Percentiles rank a stretch among this genome's conserved stretches.
Evolutionary conservation across 2,329 filamentous ascomycete species (phyloP).

Genomic region (Microcyclosporella mali): DNA sequence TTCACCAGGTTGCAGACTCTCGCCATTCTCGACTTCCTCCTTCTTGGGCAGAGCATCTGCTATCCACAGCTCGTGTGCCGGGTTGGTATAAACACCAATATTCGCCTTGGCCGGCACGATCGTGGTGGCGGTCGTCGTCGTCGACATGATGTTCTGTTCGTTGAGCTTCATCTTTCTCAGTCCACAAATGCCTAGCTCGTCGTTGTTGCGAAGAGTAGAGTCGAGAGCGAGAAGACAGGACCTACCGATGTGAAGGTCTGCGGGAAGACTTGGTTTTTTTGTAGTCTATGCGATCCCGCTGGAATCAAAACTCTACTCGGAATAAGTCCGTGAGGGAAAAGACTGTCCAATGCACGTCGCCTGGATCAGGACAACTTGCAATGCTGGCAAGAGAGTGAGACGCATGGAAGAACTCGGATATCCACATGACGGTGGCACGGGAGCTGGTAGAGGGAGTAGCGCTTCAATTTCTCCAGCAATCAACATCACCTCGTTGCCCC

Average conservation of each 20-base stretch:
- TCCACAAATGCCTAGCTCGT: neutral
- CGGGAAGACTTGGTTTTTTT: no score
- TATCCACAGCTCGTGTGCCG: constrained; percentile 85
- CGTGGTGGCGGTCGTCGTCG: constrained; percentile 9
- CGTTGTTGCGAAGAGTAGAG: neutral
- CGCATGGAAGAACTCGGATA: neutral
- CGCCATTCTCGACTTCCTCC: constrained; percentile 64
- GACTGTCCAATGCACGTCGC: neutral
- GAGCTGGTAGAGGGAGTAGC: neutral
- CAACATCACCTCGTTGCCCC: neutral
- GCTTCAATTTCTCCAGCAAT: constrained; percentile 6
- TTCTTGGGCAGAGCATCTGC: constrained; percentile 68
- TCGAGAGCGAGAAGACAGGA: neutral
- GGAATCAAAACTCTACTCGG: neutral
- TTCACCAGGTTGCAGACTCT: constrained; percentile 69
- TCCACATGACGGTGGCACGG: neutral
- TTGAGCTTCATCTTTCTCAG: constrained; percentile 2
- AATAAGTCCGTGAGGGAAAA: neutral
- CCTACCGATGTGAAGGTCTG: neutral
- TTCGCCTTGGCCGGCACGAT: constrained; percentile 65
- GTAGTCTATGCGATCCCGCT: neutral
- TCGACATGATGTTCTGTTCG: constrained; percentile 12
- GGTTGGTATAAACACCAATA: constrained; percentile 94
- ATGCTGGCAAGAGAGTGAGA: neutral
- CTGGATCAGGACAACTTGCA: neutral